phyloP scores from a whole-genome alignment of 208 protist species.

The Acanthamoeba healyi region DNA sequence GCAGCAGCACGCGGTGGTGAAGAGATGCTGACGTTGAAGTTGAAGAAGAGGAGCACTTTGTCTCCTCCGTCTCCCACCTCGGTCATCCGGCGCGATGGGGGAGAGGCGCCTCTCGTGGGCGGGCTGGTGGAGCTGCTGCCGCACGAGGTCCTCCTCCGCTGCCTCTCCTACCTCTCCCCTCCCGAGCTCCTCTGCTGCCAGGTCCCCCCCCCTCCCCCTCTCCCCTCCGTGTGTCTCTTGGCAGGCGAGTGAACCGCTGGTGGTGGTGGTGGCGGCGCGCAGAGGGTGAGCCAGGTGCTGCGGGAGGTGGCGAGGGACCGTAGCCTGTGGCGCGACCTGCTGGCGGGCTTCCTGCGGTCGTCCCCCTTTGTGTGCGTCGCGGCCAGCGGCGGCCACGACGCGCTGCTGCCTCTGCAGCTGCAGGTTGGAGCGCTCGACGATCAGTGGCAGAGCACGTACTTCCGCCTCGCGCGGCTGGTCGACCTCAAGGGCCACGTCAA shows the following conservation, averaged over 20 bases:
- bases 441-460: background rate
- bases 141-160: background rate
- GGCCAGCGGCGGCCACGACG: background rate
- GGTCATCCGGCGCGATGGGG: background rate
- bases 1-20: no score
- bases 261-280: background rate
- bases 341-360: background rate
- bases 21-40: background rate
- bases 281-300: background rate
- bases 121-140: background rate
- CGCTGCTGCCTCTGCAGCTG: no score
- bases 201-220: background rate
- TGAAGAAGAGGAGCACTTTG: no score
- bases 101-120: background rate
- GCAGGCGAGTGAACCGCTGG: background rate
- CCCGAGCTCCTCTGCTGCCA: background rate
- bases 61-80: no score
- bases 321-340: background rate
- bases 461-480: constrained; percentile 2
- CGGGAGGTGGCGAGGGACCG: background rate
- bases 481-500: background rate
- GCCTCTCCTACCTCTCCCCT: background rate
- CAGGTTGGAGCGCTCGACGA: background rate
- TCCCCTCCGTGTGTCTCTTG: background rate
- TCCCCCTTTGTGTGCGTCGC: background rate